Percentiles rank a stretch among this genome's conserved stretches.
phyloP scores from a whole-genome alignment of 2,329 filamentous ascomycete genomes.

The Stenocarpella maydis region DNA sequence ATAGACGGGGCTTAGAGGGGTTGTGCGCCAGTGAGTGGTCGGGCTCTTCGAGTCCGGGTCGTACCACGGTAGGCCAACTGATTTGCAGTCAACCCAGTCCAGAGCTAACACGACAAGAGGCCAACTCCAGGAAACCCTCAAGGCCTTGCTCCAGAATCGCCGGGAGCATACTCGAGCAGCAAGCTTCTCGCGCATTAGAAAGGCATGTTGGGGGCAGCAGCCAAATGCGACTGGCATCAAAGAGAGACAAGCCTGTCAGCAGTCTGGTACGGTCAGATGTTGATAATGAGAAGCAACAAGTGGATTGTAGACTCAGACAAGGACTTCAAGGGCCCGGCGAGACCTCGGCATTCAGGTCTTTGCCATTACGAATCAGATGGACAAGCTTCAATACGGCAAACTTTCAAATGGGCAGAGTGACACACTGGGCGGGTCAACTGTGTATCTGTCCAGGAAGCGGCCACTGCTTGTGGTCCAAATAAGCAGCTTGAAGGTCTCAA shows the following conservation, averaged over 20 bases:
- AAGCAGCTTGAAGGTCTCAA: background rate
- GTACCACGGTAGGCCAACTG: background rate
- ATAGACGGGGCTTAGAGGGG: background rate
- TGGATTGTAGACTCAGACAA: background rate
- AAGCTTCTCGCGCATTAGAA: background rate
- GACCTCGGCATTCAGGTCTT: background rate
- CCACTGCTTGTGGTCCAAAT: background rate
- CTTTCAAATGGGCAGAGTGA: background rate
- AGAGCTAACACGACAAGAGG: background rate
- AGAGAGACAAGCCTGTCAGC: background rate
- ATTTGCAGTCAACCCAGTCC: background rate
- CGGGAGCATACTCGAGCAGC: background rate
- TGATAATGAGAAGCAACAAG: background rate
- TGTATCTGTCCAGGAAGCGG: background rate
- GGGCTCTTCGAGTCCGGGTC: background rate
- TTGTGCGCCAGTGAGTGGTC: background rate
- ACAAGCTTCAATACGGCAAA: constrained; percentile 7
- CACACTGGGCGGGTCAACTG: background rate
- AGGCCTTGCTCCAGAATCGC: background rate
- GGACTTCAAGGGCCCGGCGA: background rate
- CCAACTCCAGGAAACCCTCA: background rate
- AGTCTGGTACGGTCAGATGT: background rate
- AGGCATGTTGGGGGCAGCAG: background rate
- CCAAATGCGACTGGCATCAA: background rate
- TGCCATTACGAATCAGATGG: background rate